These are phyloP conservation scores for Apiotrichum akiyoshidainum DNA, from an alignment of 1,284 basidiomycete species.

Conservation along the genomic window DNA sequence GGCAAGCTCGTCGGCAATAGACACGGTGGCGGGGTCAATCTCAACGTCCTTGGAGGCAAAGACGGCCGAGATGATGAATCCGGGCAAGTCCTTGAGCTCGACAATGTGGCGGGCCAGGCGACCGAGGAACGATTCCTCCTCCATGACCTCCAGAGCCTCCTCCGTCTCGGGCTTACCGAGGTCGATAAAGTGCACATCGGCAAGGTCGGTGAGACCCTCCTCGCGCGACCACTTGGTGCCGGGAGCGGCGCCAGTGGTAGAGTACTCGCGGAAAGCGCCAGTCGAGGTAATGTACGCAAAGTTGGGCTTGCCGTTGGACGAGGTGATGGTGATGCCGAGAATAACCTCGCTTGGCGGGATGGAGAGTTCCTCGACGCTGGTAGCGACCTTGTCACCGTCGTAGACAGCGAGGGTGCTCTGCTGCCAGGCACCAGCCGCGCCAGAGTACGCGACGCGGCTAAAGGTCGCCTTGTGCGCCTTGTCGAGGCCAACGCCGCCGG, in stretches of 20 bases:
- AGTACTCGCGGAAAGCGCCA: conserved; percentile 57
- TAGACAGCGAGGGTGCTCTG: conserved; percentile 12
- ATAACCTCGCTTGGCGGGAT: conserved; percentile 23
- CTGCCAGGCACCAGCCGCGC: conserved; percentile 25
- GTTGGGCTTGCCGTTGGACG: background rate
- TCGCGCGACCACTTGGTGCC: conserved; percentile 69
- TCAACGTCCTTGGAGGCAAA: background rate
- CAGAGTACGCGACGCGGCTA: conserved; percentile 70
- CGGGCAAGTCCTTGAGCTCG: conserved; percentile 69
- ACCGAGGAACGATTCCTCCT: conserved; percentile 59
- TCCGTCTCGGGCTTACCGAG: conserved; percentile 65
- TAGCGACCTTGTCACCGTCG: background rate
- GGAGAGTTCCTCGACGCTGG: conserved; percentile 16
- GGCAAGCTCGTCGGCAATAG: conserved; percentile 63
- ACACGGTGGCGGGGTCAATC: background rate
- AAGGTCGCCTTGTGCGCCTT: conserved; percentile 43
- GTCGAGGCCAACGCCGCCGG: conserved; percentile 29
- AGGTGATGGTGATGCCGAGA: conserved; percentile 60
- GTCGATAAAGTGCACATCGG: conserved; percentile 68
- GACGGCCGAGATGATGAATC: conserved; percentile 55
- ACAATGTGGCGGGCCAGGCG: conserved; percentile 62
- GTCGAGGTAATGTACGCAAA: conserved; percentile 63
- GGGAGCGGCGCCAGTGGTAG: background rate
- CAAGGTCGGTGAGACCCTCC: conserved; percentile 69
- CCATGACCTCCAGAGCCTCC: conserved; percentile 51